Evolutionary conservation across 2,329 filamentous ascomycete genomes (phyloP).

Genomic region (Phaeosphaeriaceae sp.): DNA sequence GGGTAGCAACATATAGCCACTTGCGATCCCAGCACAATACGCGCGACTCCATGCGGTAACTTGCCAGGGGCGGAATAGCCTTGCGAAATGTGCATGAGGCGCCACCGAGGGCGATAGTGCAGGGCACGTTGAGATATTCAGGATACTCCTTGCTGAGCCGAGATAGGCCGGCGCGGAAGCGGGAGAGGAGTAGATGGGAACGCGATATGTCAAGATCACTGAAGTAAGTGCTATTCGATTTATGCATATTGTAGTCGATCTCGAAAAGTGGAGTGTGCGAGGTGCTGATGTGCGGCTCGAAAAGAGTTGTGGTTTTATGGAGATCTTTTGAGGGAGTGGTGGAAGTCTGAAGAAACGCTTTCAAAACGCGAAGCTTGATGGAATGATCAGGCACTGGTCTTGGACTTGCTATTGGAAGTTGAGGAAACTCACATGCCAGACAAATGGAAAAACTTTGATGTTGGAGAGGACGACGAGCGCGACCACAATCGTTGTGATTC

Average conservation of each 20-base stretch:
- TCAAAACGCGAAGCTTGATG: no score
- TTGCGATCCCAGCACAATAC: constrained; percentile 52
- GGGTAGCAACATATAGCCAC: constrained; percentile 51
- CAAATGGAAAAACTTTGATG: no score
- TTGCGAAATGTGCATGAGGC: constrained; percentile 50
- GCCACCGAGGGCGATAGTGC: constrained; percentile 54
- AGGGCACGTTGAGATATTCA: constrained; percentile 16
- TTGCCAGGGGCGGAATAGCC: constrained; percentile 46
- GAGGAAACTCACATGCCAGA: no score
- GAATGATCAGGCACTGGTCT: no score
- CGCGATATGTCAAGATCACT: constrained; percentile 81
- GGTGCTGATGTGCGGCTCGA: constrained; percentile 68
- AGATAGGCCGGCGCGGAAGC: constrained; percentile 31
- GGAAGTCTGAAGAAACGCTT: no score
- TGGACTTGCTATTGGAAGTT: no score
- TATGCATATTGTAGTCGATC: constrained; percentile 86
- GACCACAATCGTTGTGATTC: no score
- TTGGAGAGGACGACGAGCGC: no score
- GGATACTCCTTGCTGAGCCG: neutral
- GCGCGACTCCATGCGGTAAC: constrained; percentile 49
- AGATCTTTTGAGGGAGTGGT: no score
- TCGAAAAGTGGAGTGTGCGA: constrained; percentile 73
- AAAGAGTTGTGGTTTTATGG: constrained; percentile 52
- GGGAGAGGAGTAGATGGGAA: constrained; percentile 71
- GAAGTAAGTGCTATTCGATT: constrained; percentile 86